phyloP scores from a whole-genome alignment of 2,329 filamentous ascomycete genomes.

The Colletotrichum sojae region DNA sequence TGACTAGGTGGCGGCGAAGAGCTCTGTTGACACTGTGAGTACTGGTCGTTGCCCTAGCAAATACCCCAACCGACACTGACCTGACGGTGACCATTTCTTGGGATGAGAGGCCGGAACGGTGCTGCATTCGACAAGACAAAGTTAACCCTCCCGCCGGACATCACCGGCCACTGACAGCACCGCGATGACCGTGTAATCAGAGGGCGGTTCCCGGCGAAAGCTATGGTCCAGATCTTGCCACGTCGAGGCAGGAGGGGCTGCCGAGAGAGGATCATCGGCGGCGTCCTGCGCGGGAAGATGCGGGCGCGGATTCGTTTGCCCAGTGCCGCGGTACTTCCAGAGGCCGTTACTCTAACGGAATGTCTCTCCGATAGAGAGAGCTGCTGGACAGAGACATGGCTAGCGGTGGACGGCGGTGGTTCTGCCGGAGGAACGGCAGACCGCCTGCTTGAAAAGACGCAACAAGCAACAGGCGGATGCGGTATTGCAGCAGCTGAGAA shows the following conservation, averaged over 20 bases:
- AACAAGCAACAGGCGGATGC: conserved; percentile 16
- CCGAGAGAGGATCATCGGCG: neutral
- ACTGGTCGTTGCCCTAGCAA: neutral
- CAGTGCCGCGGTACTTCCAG: neutral
- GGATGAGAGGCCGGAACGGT: neutral
- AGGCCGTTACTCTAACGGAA: conserved; percentile 12
- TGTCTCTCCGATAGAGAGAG: conserved; percentile 22
- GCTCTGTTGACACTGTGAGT: neutral
- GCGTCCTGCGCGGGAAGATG: conserved; percentile 8
- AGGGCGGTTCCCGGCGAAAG: conserved; percentile 36
- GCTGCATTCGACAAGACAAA: conserved; percentile 12
- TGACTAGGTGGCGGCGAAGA: neutral
- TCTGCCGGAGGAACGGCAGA: conserved; percentile 21
- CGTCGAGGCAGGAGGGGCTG: conserved; percentile 25
- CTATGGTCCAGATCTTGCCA: conserved; percentile 39
- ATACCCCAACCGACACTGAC: conserved; percentile 13
- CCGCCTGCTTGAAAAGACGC: conserved; percentile 23
- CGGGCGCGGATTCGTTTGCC: conserved; percentile 24
- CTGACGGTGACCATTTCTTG: conserved; percentile 5
- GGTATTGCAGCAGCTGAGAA: conserved; percentile 24
- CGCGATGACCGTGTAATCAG: conserved; percentile 9
- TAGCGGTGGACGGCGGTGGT: conserved; percentile 15
- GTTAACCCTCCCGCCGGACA: conserved; percentile 3
- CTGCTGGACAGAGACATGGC: conserved; percentile 25
- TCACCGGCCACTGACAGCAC: conserved; percentile 1